Evolutionary conservation across 2,329 filamentous ascomycete genomes (phyloP).

Genomic region (Penicillium glabrum): DNA sequence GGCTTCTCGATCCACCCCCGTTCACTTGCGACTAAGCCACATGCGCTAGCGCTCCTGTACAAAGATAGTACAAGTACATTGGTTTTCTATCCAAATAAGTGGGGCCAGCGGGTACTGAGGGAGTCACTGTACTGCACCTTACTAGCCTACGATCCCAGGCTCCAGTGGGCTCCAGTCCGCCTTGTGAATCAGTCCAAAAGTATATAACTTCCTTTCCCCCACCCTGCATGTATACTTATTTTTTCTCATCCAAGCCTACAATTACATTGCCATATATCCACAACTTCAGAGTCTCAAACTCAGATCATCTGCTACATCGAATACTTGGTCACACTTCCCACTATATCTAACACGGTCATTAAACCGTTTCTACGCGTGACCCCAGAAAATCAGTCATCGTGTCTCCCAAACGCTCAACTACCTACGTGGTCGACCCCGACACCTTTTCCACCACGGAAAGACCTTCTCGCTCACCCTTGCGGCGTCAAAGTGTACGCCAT

Average conservation of each 20-base stretch:
- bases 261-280: neutral
- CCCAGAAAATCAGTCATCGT: conserved; percentile 25
- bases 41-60: conserved; percentile 1
- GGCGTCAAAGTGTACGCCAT: conserved; percentile 20
- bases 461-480: conserved; percentile 16
- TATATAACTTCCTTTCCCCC: conserved; percentile 8
- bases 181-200: conserved; percentile 3
- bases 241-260: neutral
- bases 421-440: conserved; percentile 22
- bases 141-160: conserved; percentile 12
- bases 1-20: neutral
- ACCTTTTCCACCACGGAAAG: conserved; percentile 20
- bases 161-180: conserved; percentile 12
- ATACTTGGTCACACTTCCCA: neutral
- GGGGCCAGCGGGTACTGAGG: conserved; percentile 5
- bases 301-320: neutral
- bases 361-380: conserved; percentile 15
- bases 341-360: conserved; percentile 3
- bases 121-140: neutral
- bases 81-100: neutral
- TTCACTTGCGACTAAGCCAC: conserved; percentile 13
- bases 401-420: conserved; percentile 28
- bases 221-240: neutral
- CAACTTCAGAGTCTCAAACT: neutral
- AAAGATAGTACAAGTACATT: neutral